phyloP scores from a whole-genome alignment of 139 green algal genomes.

The Closterium sp. region DNA sequence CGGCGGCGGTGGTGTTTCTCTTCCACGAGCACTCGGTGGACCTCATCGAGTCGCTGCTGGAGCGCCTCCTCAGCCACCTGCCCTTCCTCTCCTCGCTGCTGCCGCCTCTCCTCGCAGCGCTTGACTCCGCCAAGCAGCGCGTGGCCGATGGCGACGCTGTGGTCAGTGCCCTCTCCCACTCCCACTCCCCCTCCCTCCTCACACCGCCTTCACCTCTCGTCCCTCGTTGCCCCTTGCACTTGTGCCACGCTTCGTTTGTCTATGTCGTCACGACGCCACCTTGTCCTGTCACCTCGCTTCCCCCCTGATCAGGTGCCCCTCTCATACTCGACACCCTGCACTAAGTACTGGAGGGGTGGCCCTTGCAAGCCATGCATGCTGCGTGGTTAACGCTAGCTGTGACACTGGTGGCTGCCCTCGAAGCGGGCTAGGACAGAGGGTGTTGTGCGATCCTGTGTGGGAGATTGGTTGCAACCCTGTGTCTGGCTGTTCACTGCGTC shows the following conservation, averaged over 20 bases:
- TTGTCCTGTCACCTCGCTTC: not conserved
- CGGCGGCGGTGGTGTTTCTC: conserved; percentile 20
- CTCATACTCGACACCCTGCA: no score
- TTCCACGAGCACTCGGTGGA: conserved; percentile 47
- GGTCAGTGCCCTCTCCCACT: not conserved
- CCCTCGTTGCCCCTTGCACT: not conserved
- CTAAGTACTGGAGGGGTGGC: no score
- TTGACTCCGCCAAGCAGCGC: conserved; percentile 23
- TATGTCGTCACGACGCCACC: not conserved
- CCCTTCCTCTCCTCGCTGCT: conserved; percentile 14
- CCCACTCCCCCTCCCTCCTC: not conserved
- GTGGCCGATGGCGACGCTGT: conserved; percentile 4
- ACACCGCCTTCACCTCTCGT: not conserved
- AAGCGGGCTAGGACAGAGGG: no score
- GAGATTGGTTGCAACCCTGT: not conserved
- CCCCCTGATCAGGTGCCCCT: no score
- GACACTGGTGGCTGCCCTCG: no score
- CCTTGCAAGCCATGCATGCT: no score
- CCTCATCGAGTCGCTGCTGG: conserved; percentile 22
- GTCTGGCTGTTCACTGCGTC: not conserved
- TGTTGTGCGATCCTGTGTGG: not conserved
- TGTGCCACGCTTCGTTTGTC: not conserved
- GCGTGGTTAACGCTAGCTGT: no score
- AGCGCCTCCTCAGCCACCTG: conserved; percentile 14
- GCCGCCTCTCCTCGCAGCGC: conserved; percentile 5